A percentile compares a stretch with the other conserved stretches of the same genome.
Evolutionary conservation across 257 asterid genomes (phyloP).

Genomic region (Orobanche coerulescens): DNA sequence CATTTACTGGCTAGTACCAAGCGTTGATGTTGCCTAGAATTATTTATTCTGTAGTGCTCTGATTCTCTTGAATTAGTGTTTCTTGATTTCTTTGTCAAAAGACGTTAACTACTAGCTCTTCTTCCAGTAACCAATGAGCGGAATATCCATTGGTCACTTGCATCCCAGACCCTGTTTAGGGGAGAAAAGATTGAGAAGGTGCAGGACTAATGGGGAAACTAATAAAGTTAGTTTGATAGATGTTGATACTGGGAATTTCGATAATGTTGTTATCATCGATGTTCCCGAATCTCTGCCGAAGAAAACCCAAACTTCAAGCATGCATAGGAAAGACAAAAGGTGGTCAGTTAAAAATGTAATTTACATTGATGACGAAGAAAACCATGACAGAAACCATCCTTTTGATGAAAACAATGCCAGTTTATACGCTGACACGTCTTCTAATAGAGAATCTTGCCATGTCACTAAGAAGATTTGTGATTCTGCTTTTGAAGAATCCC

Average conservation of each 20-base stretch:
- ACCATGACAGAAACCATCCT: slow-evolving; percentile 19
- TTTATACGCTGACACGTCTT: slow-evolving; percentile 34
- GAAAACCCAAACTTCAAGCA: slow-evolving; percentile 28
- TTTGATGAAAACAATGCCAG: slow-evolving; percentile 23
- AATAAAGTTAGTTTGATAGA: slow-evolving; percentile 55
- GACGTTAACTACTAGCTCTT: slow-evolving; percentile 11
- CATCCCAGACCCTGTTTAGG: slow-evolving; percentile 39
- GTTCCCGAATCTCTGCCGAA: slow-evolving; percentile 42
- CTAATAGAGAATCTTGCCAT: slow-evolving; percentile 30
- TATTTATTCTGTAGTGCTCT: not conserved
- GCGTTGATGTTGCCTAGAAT: not conserved
- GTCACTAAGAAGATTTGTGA: slow-evolving; percentile 23
- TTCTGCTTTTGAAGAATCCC: slow-evolving; percentile 31
- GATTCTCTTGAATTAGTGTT: not conserved
- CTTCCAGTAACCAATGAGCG: slow-evolving; percentile 44
- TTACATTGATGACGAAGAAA: slow-evolving; percentile 75
- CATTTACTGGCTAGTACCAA: not conserved
- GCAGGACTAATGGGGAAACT: slow-evolving; percentile 30
- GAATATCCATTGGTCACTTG: slow-evolving; percentile 38
- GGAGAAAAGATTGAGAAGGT: slow-evolving; percentile 41
- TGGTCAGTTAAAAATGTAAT: slow-evolving; percentile 35
- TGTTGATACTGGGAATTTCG: slow-evolving; percentile 39
- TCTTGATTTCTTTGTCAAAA: not conserved
- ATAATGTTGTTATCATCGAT: slow-evolving; percentile 51
- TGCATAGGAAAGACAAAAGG: slow-evolving; percentile 23